Evolutionary conservation across 345 rosid genomes (phyloP), one percentile per base, ranked within the genome.

Genomic region (Kandelia obovata): DNA sequence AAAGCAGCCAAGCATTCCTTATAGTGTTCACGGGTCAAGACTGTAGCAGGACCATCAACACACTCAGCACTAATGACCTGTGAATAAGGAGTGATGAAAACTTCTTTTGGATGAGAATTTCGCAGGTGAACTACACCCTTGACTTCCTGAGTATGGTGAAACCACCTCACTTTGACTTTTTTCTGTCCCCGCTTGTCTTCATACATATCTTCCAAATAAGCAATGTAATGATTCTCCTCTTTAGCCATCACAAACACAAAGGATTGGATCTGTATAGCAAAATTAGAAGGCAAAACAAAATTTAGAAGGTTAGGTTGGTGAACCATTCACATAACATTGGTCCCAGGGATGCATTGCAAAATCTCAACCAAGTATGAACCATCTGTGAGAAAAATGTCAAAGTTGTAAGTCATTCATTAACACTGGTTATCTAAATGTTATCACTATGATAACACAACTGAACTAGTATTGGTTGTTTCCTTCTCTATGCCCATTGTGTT

Each of bases 1-100:
- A 87, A 87, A 64, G 80, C 73, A 73, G 86, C 83, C 57, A 81
- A 52, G 70, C 92, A 88, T 80, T 87, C 85, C 69, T 83, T 83
- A 71, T 81, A 94, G 80, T 94, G 97, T 66, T 86, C 95, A 62
- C 79, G 89, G 46, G 89, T 84, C 81, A 94, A 82, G 65, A 94
- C 90, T 34, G 87, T 82, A 30, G 99, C 96, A 68, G 87, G 93
- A 74, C 93, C 97, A 77, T 91, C 97, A 63, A 94, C 89, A 72
- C 97, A 94, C 77, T 94, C 97, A 43, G 96, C 97, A 79, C 97
- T 91, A 66, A 91, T 92, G 73, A 94, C 99, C 80, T 94, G 99
- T 26, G 93, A 86, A 75, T 88, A 86, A 66, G 88, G 87, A 17
- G 99, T 94, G 76, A 94, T 88, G 82, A 89, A 94, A 80, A 94